Evolutionary conservation across 139 green algal species (phyloP), one percentile per base, ranked within the genome.

Genomic region (Chlamydomonas sp.): DNA sequence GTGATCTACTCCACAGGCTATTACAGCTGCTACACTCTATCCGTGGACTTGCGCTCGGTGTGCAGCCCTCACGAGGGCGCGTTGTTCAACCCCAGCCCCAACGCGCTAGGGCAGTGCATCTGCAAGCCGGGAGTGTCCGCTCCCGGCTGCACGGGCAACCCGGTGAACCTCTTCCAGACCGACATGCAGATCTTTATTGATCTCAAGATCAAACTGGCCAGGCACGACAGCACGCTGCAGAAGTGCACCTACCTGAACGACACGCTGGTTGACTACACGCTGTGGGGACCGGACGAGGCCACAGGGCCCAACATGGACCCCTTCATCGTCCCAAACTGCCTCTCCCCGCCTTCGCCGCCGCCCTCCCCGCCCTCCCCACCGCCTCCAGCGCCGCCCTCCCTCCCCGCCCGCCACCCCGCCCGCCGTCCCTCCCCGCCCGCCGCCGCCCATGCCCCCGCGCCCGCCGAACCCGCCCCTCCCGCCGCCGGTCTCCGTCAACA

Each of bases 1-100:
- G 87, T 90, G 58, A 3, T 90, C 14, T 88, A 87, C 66, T 60
- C 63, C 9, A 8, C 72, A 1, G 87, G 87, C 20, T 84, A 77
- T 8, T 88, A 87, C 87, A 67, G 64, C 49, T 90, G 87, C 80
- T 90, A 90, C 74, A 90, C 87, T 63, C 87, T 90, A 4, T 80
- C 80, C 4, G 66, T 90, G 4, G 87, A 90, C 68, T 49, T 87
- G 20, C 77, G 57, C 17, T 9, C 1, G 5, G 80, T 90, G 15
- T 90, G 87, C 61, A 61, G 88, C 75, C 80, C 87, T 3, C 72
- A 8, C 18, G 78, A 84, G 5, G 80, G 80, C n/a, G 80, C 80
- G 1, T 80, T 75, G 12, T 90, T 80, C 87, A 90, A 87, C 87
- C 80, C 81, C 74, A 80, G 63, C 57, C 80, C 80, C 64, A 90